phyloP scores from a whole-genome alignment of 1,284 basidiomycete genomes.

The Ustilago trichophora region DNA sequence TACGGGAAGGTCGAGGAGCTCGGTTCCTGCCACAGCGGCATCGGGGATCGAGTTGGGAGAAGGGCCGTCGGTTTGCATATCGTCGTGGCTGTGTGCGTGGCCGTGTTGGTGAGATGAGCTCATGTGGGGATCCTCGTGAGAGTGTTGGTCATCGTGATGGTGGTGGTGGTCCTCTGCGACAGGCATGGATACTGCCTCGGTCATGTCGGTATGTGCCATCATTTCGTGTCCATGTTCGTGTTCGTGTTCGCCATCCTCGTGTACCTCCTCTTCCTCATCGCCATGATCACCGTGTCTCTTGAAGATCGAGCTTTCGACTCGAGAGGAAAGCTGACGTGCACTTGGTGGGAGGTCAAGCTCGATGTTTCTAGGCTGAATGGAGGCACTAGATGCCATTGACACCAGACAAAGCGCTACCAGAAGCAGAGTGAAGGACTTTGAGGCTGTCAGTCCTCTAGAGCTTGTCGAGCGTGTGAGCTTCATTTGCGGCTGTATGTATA shows the following conservation, averaged over 20 bases:
- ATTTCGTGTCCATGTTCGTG: too few species aligned
- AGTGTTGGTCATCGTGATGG: constrained; percentile 2
- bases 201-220: background rate
- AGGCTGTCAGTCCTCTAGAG: too few species aligned
- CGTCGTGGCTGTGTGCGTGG: constrained; percentile 10
- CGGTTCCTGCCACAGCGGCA: constrained; percentile 8
- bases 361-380: background rate
- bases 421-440: background rate
- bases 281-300: constrained; percentile 34
- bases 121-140: background rate
- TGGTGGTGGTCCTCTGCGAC: background rate
- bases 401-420: constrained; percentile 3
- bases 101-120: background rate
- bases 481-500: constrained; percentile 9
- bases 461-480: background rate
- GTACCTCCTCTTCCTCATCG: constrained; percentile 7
- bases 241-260: too few species aligned
- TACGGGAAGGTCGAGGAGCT: constrained; percentile 19
- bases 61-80: constrained; percentile 7
- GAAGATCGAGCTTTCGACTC: background rate
- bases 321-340: background rate
- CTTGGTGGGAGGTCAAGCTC: constrained; percentile 7
- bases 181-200: background rate
- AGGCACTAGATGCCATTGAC: constrained; percentile 2
- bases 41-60: constrained; percentile 18